Conservation (phyloP, 768 basidiomycete species). For the Tulasnella sp. region DNA sequence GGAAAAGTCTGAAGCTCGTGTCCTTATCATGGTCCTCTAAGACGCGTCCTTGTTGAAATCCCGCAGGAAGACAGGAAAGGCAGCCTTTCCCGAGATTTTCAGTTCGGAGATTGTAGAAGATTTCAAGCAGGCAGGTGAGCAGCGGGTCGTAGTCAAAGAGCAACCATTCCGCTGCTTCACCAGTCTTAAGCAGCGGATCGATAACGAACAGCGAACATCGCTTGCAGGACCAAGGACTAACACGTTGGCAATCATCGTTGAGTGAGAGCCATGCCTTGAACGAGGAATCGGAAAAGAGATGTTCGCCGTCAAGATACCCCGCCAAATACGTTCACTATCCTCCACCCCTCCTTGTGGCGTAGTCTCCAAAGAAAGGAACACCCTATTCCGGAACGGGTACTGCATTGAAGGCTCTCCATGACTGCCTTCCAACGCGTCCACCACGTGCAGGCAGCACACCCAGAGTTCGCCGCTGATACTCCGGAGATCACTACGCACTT, state of each 20-base stretch:
- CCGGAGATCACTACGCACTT: slow-evolving; percentile 25
- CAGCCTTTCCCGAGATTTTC: slow-evolving; percentile 51
- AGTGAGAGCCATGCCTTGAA: slow-evolving; percentile 33
- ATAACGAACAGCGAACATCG: slow-evolving; percentile 54
- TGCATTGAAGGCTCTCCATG: slow-evolving; percentile 14
- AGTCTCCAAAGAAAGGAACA: not conserved
- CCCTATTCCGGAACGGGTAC: slow-evolving; percentile 17
- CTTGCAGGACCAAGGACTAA: slow-evolving; percentile 53
- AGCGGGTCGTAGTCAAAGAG: slow-evolving; percentile 42
- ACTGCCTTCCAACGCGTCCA: slow-evolving; percentile 19
- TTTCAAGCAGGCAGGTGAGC: slow-evolving; percentile 50
- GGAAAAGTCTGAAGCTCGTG: slow-evolving; percentile 63
- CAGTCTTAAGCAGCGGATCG: slow-evolving; percentile 57
- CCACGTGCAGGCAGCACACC: slow-evolving; percentile 58
- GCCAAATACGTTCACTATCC: slow-evolving; percentile 62
- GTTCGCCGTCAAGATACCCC: slow-evolving; percentile 51
- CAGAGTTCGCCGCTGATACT: slow-evolving; percentile 54
- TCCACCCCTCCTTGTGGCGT: slow-evolving; percentile 25
- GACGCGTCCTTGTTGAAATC: slow-evolving; percentile 38
- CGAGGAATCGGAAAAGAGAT: slow-evolving; percentile 67
- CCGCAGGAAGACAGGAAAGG: slow-evolving; percentile 62
- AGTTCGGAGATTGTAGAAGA: slow-evolving; percentile 69
- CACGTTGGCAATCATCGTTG: slow-evolving; percentile 34
- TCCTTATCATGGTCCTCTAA: slow-evolving; percentile 46
- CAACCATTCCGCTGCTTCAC: slow-evolving; percentile 62